phyloP scores from a whole-genome alignment of 2,329 filamentous ascomycete species.

The Cadophora luteo-olivacea region DNA sequence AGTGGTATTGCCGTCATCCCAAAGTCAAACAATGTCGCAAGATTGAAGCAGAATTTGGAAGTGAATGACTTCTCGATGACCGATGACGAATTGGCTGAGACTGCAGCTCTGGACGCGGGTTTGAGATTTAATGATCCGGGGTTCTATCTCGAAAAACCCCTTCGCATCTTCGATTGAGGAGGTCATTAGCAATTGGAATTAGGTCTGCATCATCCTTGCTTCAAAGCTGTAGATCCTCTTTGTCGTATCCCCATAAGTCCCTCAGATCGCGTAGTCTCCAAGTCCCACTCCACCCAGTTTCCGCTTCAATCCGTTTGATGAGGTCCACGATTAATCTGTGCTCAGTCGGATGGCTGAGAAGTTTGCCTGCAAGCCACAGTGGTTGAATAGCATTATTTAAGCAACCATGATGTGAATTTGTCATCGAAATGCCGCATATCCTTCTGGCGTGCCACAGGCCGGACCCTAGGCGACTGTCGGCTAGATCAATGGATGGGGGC shows the following conservation, averaged over 20 bases:
- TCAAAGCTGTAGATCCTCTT: no score
- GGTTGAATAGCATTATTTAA: slow-evolving; percentile 65
- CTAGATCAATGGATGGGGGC: slow-evolving; percentile 50
- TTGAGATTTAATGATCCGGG: no score
- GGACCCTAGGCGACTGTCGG: slow-evolving; percentile 42
- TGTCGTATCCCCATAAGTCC: slow-evolving; percentile 33
- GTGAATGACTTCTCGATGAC: slow-evolving; percentile 68
- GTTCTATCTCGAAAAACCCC: no score
- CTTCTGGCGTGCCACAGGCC: slow-evolving; percentile 61
- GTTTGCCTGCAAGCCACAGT: slow-evolving; percentile 60
- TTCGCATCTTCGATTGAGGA: no score
- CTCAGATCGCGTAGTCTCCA: slow-evolving; percentile 62
- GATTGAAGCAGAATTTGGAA: slow-evolving; percentile 69
- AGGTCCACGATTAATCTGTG: slow-evolving; percentile 50
- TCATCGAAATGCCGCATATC: slow-evolving; percentile 61
- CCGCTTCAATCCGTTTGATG: slow-evolving; percentile 56
- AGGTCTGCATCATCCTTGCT: no score
- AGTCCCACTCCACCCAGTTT: slow-evolving; percentile 59
- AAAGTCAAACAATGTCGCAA: slow-evolving; percentile 66
- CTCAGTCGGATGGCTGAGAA: slow-evolving; percentile 58
- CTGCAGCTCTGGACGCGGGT: slow-evolving; percentile 48
- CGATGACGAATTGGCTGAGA: slow-evolving; percentile 68
- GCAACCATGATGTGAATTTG: slow-evolving; percentile 61
- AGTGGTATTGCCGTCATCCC: slow-evolving; percentile 79
- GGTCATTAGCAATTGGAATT: no score